A percentile compares a stretch with the other conserved stretches of the same genome.
Evolutionary conservation across 345 rosid species (phyloP).

Genomic region (Litchi chinensis): DNA sequence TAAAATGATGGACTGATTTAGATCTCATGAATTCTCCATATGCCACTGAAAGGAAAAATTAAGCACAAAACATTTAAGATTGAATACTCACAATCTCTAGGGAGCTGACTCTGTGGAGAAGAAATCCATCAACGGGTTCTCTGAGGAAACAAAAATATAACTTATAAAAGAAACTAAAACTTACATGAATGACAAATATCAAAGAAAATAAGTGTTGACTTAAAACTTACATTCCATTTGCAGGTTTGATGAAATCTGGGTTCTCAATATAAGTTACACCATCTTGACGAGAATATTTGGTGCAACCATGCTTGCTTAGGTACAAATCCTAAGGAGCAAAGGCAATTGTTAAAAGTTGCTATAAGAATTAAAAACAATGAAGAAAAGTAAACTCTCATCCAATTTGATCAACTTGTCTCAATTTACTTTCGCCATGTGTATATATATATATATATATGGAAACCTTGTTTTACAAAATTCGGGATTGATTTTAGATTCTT

Average conservation of each 20-base stretch:
- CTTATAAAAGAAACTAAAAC: neutral
- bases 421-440: neutral
- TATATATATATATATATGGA: too few species aligned
- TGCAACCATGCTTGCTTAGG: conserved; percentile 58
- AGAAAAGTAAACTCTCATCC: neutral
- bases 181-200: neutral
- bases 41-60: neutral
- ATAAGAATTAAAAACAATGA: neutral
- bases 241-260: conserved; percentile 23
- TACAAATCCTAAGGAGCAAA: conserved; percentile 55
- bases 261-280: conserved; percentile 52
- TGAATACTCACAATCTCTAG: conserved; percentile 60
- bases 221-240: conserved; percentile 21
- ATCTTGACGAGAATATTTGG: conserved; percentile 20
- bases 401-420: neutral
- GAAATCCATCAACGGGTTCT: conserved; percentile 61
- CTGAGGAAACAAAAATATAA: conserved; percentile 34
- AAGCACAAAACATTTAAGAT: neutral
- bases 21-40: neutral
- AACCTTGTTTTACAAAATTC: too few species aligned
- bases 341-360: conserved; percentile 3
- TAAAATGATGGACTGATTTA: neutral
- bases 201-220: conserved; percentile 15
- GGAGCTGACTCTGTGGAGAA: conserved; percentile 68
- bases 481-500: neutral